Conservation (phyloP, 164 flowering plant species). For the Chimonanthus salicifolius region DNA sequence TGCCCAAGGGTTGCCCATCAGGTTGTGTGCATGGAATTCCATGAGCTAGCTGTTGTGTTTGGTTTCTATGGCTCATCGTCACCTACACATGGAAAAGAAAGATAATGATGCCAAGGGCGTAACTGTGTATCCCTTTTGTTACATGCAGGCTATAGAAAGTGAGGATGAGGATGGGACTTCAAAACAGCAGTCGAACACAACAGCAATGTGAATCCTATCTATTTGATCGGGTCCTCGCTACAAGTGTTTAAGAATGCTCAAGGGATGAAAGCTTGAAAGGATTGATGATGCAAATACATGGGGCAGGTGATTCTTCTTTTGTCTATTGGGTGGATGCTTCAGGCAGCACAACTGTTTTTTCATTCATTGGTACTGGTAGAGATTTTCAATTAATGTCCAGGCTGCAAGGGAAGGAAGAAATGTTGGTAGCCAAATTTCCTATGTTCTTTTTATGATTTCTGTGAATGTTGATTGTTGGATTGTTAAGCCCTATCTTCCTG, state of each 20-base stretch:
- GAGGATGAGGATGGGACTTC: conserved; percentile 4
- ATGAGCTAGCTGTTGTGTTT: background rate
- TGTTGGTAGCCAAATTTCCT: background rate
- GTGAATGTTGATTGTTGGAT: background rate
- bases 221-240: background rate
- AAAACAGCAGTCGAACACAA: background rate
- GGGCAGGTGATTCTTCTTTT: background rate
- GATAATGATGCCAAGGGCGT: background rate
- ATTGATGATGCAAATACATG: background rate
- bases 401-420: background rate
- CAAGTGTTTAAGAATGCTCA: background rate
- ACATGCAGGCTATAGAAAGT: background rate
- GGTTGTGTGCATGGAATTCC: too few species aligned
- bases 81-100: background rate
- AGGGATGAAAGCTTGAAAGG: background rate
- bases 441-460: background rate
- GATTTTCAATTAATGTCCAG: background rate
- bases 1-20: too few species aligned
- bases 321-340: background rate
- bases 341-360: background rate
- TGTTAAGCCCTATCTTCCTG: background rate
- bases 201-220: background rate
- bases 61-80: background rate
- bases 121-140: background rate
- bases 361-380: background rate